Evolutionary conservation across 2,329 filamentous ascomycete genomes (phyloP).

Genomic region (Epichloe sibirici): DNA sequence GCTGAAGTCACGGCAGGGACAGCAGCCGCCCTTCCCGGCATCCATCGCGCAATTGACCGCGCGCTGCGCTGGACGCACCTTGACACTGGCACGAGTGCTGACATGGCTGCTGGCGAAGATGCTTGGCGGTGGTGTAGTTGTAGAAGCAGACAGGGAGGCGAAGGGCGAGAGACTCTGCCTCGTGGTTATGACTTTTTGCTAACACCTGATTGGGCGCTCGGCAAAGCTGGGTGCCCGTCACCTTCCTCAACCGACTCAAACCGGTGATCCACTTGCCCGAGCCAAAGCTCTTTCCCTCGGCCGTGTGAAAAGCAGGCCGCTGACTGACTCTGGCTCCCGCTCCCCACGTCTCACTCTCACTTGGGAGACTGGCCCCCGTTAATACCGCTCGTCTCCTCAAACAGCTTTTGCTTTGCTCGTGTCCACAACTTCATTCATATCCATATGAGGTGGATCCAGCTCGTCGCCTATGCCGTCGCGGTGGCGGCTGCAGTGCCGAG

Average conservation of each 20-base stretch:
- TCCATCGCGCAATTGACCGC: slow-evolving; percentile 19
- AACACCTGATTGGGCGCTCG: slow-evolving; percentile 6
- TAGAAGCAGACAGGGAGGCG: neutral
- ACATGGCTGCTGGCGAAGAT: slow-evolving; percentile 17
- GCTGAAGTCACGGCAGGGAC: slow-evolving; percentile 12
- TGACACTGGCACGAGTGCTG: slow-evolving; percentile 24
- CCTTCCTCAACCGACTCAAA: neutral
- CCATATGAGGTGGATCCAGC: slow-evolving; percentile 1
- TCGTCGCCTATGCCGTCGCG: slow-evolving; percentile 22
- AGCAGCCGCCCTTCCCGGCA: slow-evolving; percentile 12
- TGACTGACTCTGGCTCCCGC: too few species aligned
- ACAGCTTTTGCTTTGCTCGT: neutral
- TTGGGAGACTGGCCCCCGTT: too few species aligned
- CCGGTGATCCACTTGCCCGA: neutral
- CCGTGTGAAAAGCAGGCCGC: too few species aligned
- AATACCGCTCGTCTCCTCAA: too few species aligned
- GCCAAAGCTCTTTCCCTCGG: neutral
- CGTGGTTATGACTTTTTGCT: slow-evolving; percentile 5
- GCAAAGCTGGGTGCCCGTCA: neutral
- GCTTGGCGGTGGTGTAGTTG: neutral
- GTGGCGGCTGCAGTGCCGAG: slow-evolving; percentile 12
- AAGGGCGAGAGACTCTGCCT: neutral
- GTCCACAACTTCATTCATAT: neutral
- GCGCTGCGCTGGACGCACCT: slow-evolving; percentile 27
- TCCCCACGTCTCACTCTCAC: too few species aligned